phyloP scores from a whole-genome alignment of 1,284 basidiomycete genomes.

The Pholiota adiposa region DNA sequence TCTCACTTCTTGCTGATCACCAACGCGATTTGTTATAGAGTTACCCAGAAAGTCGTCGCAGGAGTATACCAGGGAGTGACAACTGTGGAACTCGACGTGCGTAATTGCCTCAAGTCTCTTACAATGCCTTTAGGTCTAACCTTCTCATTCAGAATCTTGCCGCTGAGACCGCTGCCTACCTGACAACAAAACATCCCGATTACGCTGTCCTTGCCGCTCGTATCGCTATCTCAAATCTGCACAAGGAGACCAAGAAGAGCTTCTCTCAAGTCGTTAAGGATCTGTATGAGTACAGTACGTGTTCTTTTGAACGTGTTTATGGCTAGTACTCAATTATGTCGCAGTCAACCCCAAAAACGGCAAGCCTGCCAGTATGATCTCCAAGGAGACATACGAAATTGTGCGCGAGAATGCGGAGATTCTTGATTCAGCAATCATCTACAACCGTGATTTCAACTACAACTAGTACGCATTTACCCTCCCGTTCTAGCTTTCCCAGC shows the following conservation, averaged over 20 bases:
- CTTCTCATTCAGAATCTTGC: slow-evolving; percentile 74
- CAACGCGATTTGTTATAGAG: slow-evolving; percentile 44
- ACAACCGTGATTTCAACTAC: slow-evolving; percentile 98
- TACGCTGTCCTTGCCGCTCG: slow-evolving; percentile 98
- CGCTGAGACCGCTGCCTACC: slow-evolving; percentile 96
- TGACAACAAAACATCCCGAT: slow-evolving; percentile 97
- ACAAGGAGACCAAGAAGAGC: slow-evolving; percentile 99
- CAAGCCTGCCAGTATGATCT: slow-evolving; percentile 89
- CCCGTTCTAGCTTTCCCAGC: neutral
- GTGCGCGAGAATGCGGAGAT: slow-evolving; percentile 84
- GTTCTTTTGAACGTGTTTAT: neutral
- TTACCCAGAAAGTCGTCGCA: slow-evolving; percentile 93
- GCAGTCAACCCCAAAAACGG: slow-evolving; percentile 98
- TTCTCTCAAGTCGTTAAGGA: slow-evolving; percentile 94
- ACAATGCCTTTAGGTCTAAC: slow-evolving; percentile 6
- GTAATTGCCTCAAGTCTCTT: too few species aligned
- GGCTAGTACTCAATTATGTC: slow-evolving; percentile 9
- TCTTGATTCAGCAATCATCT: slow-evolving; percentile 96
- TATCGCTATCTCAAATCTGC: slow-evolving; percentile 97
- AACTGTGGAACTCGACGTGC: slow-evolving; percentile 94
- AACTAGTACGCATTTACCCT: slow-evolving; percentile 64
- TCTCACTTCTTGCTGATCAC: neutral
- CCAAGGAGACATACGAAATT: slow-evolving; percentile 84
- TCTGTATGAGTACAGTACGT: slow-evolving; percentile 85
- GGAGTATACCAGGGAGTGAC: slow-evolving; percentile 97